Base-by-base conservation (phyloP, 352 stramenopile species). In the Pythium aquatile region DNA sequence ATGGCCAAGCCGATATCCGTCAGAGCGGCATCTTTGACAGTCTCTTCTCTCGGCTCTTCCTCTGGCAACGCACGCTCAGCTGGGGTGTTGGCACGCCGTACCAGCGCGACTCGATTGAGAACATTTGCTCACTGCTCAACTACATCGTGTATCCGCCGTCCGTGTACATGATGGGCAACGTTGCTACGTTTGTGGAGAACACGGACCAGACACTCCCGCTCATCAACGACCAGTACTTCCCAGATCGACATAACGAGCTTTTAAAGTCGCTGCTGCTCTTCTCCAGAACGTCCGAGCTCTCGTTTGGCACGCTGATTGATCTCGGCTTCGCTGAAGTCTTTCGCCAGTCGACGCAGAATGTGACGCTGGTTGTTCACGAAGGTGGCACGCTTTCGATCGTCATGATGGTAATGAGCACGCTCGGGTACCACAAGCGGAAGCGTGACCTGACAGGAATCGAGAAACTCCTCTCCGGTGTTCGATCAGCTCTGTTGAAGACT, bases 71-170 rank as follows among this genome's bases (percentile, higher is more conserved):
- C 13, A 95, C 84, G 47, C 70, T 93, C 29, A 86, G 83, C 47
- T 95, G 87, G 87, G 87, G 85, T 44, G 81, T 95, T 11, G 87
- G 87, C 17, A 93, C 87, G 17, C 63, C 79, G 3, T 95, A 93
- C 73, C 87, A 95, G 61, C 83, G 87, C 24, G 87, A 95, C 59
- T 93, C 87, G 20, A 79, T 95, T 60, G 87, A 95, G 60, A 95
- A 95, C 44, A 93, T 93, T 70, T 95, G 87, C 62, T 82, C 74
- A 20, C 54, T 94, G 55, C 58, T 92, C 59, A 95, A 95, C 62
- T 95, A 94, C 65, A 93, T 93, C 62, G 81, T 95, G 42, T 92
- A 90, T 58, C 87, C 87, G 17, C 87, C 87, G 39, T 87, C 85
- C 10, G 83, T 95, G 37, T 95, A 93, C 63, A 87, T 95, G 55